Evolutionary conservation across 129 eudicot species (phyloP).

Genomic region (Helianthus tuberosus): DNA sequence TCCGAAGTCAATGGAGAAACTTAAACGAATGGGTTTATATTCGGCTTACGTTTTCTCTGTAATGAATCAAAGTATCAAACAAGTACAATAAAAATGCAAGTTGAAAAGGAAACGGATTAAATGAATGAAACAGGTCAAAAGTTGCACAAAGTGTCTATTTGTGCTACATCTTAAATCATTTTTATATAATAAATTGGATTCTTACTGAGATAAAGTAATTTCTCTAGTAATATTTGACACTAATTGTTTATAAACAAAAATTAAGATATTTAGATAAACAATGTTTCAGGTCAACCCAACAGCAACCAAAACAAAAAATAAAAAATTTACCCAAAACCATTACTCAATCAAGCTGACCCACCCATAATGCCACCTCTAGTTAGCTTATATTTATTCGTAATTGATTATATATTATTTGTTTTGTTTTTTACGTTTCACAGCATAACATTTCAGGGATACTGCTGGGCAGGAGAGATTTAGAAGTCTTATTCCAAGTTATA

Average conservation of each 20-base stretch:
- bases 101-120: no score
- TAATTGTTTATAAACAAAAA: neutral
- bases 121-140: no score
- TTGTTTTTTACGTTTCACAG: neutral
- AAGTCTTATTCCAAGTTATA: constrained; percentile 93
- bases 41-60: no score
- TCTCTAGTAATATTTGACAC: neutral
- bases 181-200: no score
- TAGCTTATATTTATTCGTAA: neutral
- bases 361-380: neutral
- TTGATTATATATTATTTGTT: neutral
- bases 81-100: no score
- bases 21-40: no score
- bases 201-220: no score
- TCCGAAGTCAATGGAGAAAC: no score
- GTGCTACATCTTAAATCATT: neutral
- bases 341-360: neutral
- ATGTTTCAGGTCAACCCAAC: neutral
- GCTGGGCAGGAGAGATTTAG: constrained; percentile 96
- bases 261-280: neutral
- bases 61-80: no score
- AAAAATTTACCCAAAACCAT: neutral
- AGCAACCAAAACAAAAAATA: neutral
- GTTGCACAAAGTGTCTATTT: neutral
- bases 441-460: constrained; percentile 69